phyloP scores from a whole-genome alignment of 805 yeast species.

The Brettanomyces bruxellensis region DNA sequence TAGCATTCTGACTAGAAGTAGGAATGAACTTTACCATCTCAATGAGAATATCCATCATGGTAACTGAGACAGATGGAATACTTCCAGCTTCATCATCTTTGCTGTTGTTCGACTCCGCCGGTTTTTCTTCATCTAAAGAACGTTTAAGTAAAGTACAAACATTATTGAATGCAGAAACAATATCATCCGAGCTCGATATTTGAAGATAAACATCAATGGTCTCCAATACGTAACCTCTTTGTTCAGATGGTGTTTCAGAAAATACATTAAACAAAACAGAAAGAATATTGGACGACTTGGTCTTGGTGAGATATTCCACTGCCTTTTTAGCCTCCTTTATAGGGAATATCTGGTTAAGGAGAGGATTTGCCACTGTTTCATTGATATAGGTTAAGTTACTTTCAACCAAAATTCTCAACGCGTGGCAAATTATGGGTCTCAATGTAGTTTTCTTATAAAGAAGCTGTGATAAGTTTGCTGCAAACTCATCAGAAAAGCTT shows the following conservation, averaged over 20 bases:
- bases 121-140: conserved; percentile 54
- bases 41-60: conserved; percentile 87
- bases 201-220: conserved; percentile 75
- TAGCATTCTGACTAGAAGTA: conserved; percentile 54
- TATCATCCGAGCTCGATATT: conserved; percentile 57
- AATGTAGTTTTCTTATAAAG: conserved; percentile 68
- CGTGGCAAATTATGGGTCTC: conserved; percentile 78
- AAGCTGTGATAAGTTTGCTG: conserved; percentile 61
- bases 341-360: conserved; percentile 55
- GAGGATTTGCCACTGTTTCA: conserved; percentile 51
- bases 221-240: conserved; percentile 77
- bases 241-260: conserved; percentile 77
- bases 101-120: conserved; percentile 21
- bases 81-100: conserved; percentile 26
- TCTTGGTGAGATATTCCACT: conserved; percentile 52
- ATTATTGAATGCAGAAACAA: conserved; percentile 72
- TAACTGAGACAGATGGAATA: conserved; percentile 53
- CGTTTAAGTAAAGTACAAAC: conserved; percentile 72
- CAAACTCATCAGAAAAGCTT: conserved; percentile 69
- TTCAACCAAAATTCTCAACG: conserved; percentile 68
- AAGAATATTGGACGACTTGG: conserved; percentile 59
- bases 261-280: conserved; percentile 89
- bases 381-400: conserved; percentile 57
- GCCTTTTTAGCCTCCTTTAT: conserved; percentile 44
- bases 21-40: conserved; percentile 84